Evolutionary conservation across 768 basidiomycete species (phyloP).

Genomic region (Suillus hirtellus): DNA sequence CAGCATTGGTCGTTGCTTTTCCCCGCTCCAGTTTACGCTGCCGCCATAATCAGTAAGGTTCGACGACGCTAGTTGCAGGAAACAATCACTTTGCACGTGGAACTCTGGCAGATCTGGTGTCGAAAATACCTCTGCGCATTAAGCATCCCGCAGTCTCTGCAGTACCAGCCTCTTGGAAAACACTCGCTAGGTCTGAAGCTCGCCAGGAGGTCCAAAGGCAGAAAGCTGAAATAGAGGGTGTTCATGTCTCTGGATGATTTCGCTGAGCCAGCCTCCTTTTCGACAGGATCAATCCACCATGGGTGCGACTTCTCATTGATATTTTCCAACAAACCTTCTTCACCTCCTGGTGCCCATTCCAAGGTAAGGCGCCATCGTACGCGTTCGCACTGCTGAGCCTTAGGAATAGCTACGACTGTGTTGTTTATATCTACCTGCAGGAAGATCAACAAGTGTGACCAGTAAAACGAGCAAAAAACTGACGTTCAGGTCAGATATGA

Average conservation of each 20-base stretch:
- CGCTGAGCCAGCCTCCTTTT: constrained; percentile 12
- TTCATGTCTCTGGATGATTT: constrained; percentile 28
- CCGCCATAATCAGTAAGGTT: constrained; percentile 15
- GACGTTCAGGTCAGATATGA: constrained; percentile 42
- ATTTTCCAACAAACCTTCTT: constrained; percentile 33
- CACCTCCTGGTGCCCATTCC: constrained; percentile 52
- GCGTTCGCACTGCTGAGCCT: constrained; percentile 24
- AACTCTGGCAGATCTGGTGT: constrained; percentile 46
- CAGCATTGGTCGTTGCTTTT: constrained; percentile 15
- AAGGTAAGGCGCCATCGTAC: constrained; percentile 49
- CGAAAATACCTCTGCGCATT: constrained; percentile 48
- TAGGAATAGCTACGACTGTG: background rate
- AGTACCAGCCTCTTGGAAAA: constrained; percentile 52
- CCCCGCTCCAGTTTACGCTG: constrained; percentile 2
- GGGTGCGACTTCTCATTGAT: constrained; percentile 15
- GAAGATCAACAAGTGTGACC: constrained; percentile 1
- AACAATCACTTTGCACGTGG: constrained; percentile 39
- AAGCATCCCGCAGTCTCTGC: constrained; percentile 46
- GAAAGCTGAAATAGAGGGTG: constrained; percentile 28
- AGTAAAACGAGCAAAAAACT: constrained; percentile 6
- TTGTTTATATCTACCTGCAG: constrained; percentile 19
- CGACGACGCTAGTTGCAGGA: background rate
- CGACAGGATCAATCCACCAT: constrained; percentile 27
- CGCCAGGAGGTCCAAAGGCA: constrained; percentile 33
- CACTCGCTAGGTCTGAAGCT: constrained; percentile 31